Evolutionary conservation across 148 eudicot genomes (phyloP).

Genomic region (Heliamphora exappendiculata): DNA sequence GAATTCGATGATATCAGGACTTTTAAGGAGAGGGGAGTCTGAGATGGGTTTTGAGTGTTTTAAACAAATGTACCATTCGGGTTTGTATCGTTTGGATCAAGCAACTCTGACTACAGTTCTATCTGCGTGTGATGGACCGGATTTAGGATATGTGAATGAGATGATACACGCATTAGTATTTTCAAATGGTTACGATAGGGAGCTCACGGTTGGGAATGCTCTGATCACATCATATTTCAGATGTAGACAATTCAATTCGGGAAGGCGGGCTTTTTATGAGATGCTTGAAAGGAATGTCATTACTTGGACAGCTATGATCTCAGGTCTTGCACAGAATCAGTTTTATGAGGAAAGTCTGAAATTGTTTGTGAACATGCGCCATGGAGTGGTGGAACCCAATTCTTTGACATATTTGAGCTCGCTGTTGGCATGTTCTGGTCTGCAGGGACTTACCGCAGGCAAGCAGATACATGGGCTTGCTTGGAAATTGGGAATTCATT

Average conservation of each 20-base stretch:
- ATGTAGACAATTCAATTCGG: conserved; percentile 36
- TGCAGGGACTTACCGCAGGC: conserved; percentile 55
- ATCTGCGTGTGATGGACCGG: conserved; percentile 34
- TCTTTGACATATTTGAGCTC: conserved; percentile 57
- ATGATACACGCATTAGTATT: conserved; percentile 59
- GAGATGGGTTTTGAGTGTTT: conserved; percentile 47
- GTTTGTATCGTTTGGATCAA: conserved; percentile 48
- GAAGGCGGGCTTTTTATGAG: conserved; percentile 50
- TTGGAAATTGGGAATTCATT: conserved; percentile 55
- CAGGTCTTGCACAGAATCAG: conserved; percentile 58
- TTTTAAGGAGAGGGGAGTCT: conserved; percentile 35
- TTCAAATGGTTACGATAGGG: conserved; percentile 43
- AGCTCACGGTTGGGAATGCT: conserved; percentile 57
- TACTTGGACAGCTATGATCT: conserved; percentile 81
- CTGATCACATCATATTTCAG: conserved; percentile 55
- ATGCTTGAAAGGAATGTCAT: conserved; percentile 56
- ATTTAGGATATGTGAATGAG: conserved; percentile 20
- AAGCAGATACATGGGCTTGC: conserved; percentile 55
- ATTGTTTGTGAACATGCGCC: conserved; percentile 45
- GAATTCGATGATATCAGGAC: conserved; percentile 62
- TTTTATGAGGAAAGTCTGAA: conserved; percentile 52
- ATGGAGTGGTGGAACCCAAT: conserved; percentile 52
- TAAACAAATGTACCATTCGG: conserved; percentile 35
- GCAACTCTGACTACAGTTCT: conserved; percentile 67
- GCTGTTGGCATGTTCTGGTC: conserved; percentile 68